Conservation (phyloP, 2,329 filamentous ascomycete species). For the Stemphylium beticola region DNA sequence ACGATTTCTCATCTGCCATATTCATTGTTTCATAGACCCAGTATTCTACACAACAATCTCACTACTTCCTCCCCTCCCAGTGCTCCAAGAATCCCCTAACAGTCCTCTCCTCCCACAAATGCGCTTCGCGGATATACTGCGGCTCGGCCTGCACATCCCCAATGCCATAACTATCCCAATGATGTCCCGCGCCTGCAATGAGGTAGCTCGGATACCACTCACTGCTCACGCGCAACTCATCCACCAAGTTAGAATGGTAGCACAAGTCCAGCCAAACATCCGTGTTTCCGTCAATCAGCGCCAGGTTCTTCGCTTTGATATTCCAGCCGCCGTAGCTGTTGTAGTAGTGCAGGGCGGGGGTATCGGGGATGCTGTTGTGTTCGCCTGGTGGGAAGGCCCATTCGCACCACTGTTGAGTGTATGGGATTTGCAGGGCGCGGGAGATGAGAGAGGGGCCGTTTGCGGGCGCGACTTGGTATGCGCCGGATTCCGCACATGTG, state of each 20-base stretch:
- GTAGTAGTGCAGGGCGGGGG: slow-evolving; percentile 52
- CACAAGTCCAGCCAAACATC: slow-evolving; percentile 62
- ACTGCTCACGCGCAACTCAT: slow-evolving; percentile 43
- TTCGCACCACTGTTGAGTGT: slow-evolving; percentile 63
- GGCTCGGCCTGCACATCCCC: slow-evolving; percentile 55
- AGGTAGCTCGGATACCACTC: slow-evolving; percentile 58
- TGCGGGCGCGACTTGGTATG: slow-evolving; percentile 57
- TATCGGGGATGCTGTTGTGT: slow-evolving; percentile 54
- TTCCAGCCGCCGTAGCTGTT: slow-evolving; percentile 58
- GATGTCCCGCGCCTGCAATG: slow-evolving; percentile 60
- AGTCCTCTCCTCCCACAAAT: slow-evolving; percentile 58
- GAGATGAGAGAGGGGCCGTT: slow-evolving; percentile 56
- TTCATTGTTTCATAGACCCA: too few relatives aligned
- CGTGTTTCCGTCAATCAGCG: slow-evolving; percentile 59
- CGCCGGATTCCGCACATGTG: slow-evolving; percentile 57
- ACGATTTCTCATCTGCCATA: too few relatives aligned
- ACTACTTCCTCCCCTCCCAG: slow-evolving; percentile 14
- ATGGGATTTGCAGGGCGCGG: slow-evolving; percentile 55
- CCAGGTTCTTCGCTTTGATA: slow-evolving; percentile 55
- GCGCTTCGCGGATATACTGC: slow-evolving; percentile 59
- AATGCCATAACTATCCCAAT: slow-evolving; percentile 57
- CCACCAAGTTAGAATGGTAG: slow-evolving; percentile 56
- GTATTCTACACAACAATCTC: not conserved
- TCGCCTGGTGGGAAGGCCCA: slow-evolving; percentile 59
- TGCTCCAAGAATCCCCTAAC: slow-evolving; percentile 47